Base-by-base conservation (phyloP, 176 grass and related monocot genomes). In the Aegilops bicornis region DNA sequence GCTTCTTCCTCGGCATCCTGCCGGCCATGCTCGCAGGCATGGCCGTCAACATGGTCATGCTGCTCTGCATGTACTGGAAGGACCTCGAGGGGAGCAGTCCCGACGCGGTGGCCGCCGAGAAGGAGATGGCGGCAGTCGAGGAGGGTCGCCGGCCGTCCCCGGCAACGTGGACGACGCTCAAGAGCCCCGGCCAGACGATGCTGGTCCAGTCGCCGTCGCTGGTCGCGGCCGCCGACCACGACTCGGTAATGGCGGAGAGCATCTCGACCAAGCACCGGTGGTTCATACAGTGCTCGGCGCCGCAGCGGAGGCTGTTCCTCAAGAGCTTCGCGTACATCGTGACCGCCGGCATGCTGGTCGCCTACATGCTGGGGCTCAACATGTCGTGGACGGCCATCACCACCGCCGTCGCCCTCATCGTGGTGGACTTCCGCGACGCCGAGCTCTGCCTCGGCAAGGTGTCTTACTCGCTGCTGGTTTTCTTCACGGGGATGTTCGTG, bases 401-500 rank as follows among this genome's bases (percentile, higher is more conserved):
- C 59, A 95, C 97, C 25, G 93, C 97, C 58, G 90, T 99, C 20
- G 94, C 90, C 5, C 97, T 99, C 39, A 87, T 99, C 36, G 94
- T 99, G 61, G 81, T 99, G 25, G 97, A 99, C 82, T 99, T 99
- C 69, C 92, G 75, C 71, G 97, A 99, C 88, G 94, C 97, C 19
- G 83, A 93, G 69, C 77, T 83, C 0, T 96, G 92, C 42, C 92
- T 99, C 16, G 87, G 92, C 63, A 99, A 98, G 93, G 96, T 98
- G 37, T 98, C 96, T 35, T 98, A 98, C 84, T 98, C 96, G 27
- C 75, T 98, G 75, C 85, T 98, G 64, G 89, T 96, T 73, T 98
- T 98, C 84, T 98, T 98, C 83, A 96, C 91, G 10, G 96, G 96
- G 14, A 98, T 98, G 96, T 98, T 98, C 92, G 93, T 98, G 59